Conservation (phyloP, 108 stramenopile species). For the Chaetoceros tenuissimus region DNA sequence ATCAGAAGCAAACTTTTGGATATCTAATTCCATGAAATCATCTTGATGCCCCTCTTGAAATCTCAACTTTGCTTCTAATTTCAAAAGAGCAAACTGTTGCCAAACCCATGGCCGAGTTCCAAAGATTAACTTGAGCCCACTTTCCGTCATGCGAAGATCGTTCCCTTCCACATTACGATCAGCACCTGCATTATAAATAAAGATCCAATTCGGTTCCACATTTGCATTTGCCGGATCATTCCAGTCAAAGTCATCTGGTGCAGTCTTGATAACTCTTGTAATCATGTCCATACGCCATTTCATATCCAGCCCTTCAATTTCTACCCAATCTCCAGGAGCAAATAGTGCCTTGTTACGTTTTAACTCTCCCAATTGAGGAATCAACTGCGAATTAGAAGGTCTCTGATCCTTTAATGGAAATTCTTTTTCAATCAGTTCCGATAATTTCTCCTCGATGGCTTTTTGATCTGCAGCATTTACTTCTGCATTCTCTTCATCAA, state of each 20-base stretch:
- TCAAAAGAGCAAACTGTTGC: constrained; percentile 34
- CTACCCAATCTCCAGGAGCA: constrained; percentile 31
- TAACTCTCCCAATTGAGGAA: not conserved
- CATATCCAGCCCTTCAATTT: constrained; percentile 27
- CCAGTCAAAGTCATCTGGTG: constrained; percentile 22
- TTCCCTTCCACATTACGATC: not conserved
- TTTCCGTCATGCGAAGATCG: constrained; percentile 6
- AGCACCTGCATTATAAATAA: not conserved
- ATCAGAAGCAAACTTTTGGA: constrained; percentile 18
- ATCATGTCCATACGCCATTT: constrained; percentile 29
- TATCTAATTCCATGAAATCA: constrained; percentile 33
- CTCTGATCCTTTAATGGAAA: not conserved
- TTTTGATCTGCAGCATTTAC: no score
- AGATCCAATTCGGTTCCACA: constrained; percentile 7
- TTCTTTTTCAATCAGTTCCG: not conserved
- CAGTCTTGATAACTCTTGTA: constrained; percentile 18
- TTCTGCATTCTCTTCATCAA: no score
- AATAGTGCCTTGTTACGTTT: not conserved
- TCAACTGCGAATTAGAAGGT: not conserved
- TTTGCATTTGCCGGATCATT: constrained; percentile 13
- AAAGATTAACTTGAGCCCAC: constrained; percentile 23
- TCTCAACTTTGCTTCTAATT: constrained; percentile 29
- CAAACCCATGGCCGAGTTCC: constrained; percentile 42
- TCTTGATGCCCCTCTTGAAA: constrained; percentile 32
- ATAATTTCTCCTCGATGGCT: no score